phyloP scores from a whole-genome alignment of 768 basidiomycete species.

The Phylloporus arenicola region DNA sequence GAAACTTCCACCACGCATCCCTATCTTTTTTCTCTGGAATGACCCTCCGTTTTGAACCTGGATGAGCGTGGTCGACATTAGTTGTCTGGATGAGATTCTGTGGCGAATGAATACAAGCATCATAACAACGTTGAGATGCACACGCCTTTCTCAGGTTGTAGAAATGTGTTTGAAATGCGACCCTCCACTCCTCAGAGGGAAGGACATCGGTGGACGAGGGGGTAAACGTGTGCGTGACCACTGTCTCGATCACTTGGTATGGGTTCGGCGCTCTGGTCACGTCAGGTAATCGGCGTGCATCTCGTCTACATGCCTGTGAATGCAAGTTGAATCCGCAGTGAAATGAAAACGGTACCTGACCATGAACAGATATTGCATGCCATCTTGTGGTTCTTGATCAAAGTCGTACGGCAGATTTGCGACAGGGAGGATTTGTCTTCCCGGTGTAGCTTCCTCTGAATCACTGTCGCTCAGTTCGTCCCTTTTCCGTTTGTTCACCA shows the following conservation, averaged over 20 bases:
- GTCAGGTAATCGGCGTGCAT: constrained; percentile 60
- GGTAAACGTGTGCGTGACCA: constrained; percentile 14
- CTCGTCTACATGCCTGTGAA: constrained; percentile 48
- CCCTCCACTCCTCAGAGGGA: constrained; percentile 66
- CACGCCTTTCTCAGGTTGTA: constrained; percentile 56
- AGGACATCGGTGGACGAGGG: constrained; percentile 33
- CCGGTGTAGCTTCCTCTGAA: constrained; percentile 56
- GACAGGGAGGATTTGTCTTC: constrained; percentile 75
- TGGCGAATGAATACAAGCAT: constrained; percentile 4
- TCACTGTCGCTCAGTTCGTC: constrained; percentile 47
- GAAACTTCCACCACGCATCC: constrained; percentile 75
- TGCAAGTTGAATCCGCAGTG: not conserved
- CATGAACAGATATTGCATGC: constrained; percentile 74
- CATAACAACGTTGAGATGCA: not conserved
- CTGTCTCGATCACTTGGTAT: constrained; percentile 42
- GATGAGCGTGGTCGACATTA: constrained; percentile 13
- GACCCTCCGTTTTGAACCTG: constrained; percentile 24
- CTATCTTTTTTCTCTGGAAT: constrained; percentile 71
- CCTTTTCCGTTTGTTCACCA: constrained; percentile 51
- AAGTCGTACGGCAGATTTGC: constrained; percentile 71
- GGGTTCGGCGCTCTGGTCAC: constrained; percentile 65
- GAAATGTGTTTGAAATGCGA: constrained; percentile 52
- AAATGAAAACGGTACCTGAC: constrained; percentile 51
- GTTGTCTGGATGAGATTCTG: constrained; percentile 69
- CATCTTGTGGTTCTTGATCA: constrained; percentile 59